Base-by-base conservation (phyloP, 192 early-diverging fungal species). In the Coemansia sp. region DNA sequence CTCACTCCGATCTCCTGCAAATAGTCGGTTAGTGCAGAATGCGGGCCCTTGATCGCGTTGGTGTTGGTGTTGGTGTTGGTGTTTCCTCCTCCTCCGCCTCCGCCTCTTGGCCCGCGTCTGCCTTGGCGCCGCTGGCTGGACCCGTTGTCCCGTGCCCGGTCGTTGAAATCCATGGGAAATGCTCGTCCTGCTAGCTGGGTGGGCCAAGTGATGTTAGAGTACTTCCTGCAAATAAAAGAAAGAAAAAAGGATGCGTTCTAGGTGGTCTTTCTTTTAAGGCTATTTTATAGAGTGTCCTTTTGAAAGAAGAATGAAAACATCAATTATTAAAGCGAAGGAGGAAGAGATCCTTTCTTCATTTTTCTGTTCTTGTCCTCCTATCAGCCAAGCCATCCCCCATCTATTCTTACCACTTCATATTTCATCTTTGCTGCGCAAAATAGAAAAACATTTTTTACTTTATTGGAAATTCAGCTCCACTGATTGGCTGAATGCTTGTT, bases 1-100 rank as follows among this genome's bases (percentile, higher is more conserved):
- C 71, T 74, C 6, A 79, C 74, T 6, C 82, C 82, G 38, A 79
- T 75, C 48, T 84, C 82, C 38, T 79, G 66, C 50, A 84, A 48
- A 57, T 79, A 84, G 54, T 79, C 77, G 0, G 82, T 84, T 32
- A 84, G 67, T 44, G 82, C 82, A n/a, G 77, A 79, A 44, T 71
- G 74, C 10, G 82, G 82, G 7, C 82, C 82, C 48, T 67, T 69
- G 65, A 82, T 82, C 4, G 32, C 32, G 32, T 32, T 32, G 32
- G 32, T 32, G 32, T 32, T 32, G 32, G 25, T 2, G n/a, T n/a
- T n/a, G n/a, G 20, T 20, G 32, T 32, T 32, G 2, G 63, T 60
- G 14, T 63, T 76, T 0, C 70, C 67, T 25, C 19, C 41, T 10
- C 8, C 48, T 11, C 38, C 57, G 25, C 38, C 51, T 1, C 61